phyloP scores from a whole-genome alignment of 2,329 filamentous ascomycete genomes.

The Venturia carpophila region DNA sequence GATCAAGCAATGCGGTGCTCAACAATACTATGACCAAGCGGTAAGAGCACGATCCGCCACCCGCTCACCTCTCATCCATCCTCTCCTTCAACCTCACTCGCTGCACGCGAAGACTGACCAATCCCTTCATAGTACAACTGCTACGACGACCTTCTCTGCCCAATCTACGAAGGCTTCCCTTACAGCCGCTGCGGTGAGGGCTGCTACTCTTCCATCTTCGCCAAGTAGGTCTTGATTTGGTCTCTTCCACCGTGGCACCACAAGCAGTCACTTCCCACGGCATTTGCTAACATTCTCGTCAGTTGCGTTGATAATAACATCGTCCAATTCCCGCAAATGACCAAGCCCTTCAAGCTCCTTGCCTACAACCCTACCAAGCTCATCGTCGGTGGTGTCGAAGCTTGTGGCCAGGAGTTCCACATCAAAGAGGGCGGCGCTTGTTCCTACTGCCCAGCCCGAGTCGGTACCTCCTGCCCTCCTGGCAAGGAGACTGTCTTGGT shows the following conservation, averaged over 20 bases:
- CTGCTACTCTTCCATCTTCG: slow-evolving; percentile 7
- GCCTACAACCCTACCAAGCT: slow-evolving; percentile 7
- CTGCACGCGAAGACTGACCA: background rate
- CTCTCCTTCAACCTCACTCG: too few relatives aligned
- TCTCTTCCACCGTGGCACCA: background rate
- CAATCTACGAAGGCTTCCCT: background rate
- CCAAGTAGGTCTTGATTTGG: slow-evolving; percentile 1
- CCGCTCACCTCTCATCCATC: too few relatives aligned
- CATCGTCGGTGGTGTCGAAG: background rate
- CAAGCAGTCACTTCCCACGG: background rate
- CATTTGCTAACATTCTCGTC: background rate
- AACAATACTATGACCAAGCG: background rate
- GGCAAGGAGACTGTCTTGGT: slow-evolving; percentile 14
- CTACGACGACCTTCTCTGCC: slow-evolving; percentile 8
- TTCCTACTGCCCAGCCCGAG: slow-evolving; percentile 5
- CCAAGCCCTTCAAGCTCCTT: slow-evolving; percentile 6
- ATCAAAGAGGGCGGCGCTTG: slow-evolving; percentile 8
- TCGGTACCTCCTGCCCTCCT: slow-evolving; percentile 7
- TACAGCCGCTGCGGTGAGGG: slow-evolving; percentile 6
- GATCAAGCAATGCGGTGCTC: slow-evolving; percentile 4
- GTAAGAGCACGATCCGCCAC: background rate
- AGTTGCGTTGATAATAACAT: slow-evolving; percentile 11
- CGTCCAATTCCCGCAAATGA: background rate
- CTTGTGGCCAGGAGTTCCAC: slow-evolving; percentile 6
- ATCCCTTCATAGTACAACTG: slow-evolving; percentile 4